Conservation (phyloP, 371 early-diverging fungal species). For the Chytridiales sp. region DNA sequence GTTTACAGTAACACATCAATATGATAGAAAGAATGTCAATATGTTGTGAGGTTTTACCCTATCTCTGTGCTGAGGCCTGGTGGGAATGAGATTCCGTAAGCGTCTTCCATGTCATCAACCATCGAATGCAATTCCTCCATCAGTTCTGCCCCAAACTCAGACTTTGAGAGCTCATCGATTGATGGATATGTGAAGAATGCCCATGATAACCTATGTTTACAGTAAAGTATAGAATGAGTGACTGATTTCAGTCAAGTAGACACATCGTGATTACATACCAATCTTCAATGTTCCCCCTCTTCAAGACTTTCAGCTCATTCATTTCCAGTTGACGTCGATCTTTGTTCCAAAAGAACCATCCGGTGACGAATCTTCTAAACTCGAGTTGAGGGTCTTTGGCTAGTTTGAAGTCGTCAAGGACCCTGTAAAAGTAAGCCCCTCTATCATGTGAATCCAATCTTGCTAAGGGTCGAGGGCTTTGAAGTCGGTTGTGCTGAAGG, state of each 20-base stretch:
- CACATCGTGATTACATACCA: slow-evolving; percentile 14
- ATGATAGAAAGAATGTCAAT: no score
- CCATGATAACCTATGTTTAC: slow-evolving; percentile 27
- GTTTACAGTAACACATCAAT: no score
- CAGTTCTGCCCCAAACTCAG: slow-evolving; percentile 9
- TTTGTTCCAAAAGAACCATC: slow-evolving; percentile 33
- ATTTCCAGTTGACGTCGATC: slow-evolving; percentile 21
- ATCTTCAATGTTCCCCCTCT: slow-evolving; percentile 27
- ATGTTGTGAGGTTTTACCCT: no score
- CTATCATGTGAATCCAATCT: slow-evolving; percentile 13
- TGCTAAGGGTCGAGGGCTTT: slow-evolving; percentile 7
- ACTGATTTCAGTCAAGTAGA: neutral
- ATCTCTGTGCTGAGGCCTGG: slow-evolving; percentile 59
- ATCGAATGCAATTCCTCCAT: slow-evolving; percentile 19
- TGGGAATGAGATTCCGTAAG: slow-evolving; percentile 46
- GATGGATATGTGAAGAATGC: slow-evolving; percentile 20
- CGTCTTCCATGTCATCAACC: slow-evolving; percentile 45
- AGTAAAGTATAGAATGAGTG: neutral
- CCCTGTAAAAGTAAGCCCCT: slow-evolving; percentile 17
- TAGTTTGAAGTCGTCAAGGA: slow-evolving; percentile 17
- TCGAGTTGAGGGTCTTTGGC: no score
- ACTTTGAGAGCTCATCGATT: slow-evolving; percentile 3
- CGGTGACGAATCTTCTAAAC: slow-evolving; percentile 26
- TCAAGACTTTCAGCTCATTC: slow-evolving; percentile 19
- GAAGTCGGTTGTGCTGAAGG: slow-evolving; percentile 14